A percentile compares a stretch with the other conserved stretches of the same genome.
phyloP scores from a whole-genome alignment of 2,329 filamentous ascomycete genomes.

The Fusarium sp. region DNA sequence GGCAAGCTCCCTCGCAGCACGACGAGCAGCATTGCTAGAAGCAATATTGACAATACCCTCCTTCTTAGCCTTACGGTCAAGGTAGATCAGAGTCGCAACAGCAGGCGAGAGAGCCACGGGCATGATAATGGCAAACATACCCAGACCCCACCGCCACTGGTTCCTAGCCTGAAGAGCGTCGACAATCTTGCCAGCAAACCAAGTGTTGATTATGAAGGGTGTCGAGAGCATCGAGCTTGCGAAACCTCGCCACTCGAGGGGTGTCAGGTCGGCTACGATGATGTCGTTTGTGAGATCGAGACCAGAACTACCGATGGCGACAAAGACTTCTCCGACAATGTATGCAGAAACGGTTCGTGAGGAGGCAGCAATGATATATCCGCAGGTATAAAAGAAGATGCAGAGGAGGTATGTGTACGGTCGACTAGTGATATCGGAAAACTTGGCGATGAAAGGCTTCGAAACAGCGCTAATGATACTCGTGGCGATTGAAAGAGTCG shows the following conservation, averaged over 20 bases:
- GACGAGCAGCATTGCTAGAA: slow-evolving; percentile 51
- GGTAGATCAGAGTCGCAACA: slow-evolving; percentile 62
- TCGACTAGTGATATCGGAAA: slow-evolving; percentile 71
- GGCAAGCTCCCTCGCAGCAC: slow-evolving; percentile 32
- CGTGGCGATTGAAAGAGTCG: slow-evolving; percentile 46
- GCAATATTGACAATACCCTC: slow-evolving; percentile 57
- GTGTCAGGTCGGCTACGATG: slow-evolving; percentile 72
- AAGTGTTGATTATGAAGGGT: slow-evolving; percentile 52
- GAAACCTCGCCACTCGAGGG: slow-evolving; percentile 54
- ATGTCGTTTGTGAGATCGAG: slow-evolving; percentile 72
- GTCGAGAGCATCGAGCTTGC: slow-evolving; percentile 44
- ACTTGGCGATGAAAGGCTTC: slow-evolving; percentile 71
- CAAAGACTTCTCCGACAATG: slow-evolving; percentile 67
- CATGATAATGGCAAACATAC: slow-evolving; percentile 70
- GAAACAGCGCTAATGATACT: slow-evolving; percentile 62
- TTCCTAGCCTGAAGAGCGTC: slow-evolving; percentile 49
- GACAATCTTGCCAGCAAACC: slow-evolving; percentile 55
- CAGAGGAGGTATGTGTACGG: slow-evolving; percentile 70
- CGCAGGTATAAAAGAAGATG: slow-evolving; percentile 64
- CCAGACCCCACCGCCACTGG: slow-evolving; percentile 61
- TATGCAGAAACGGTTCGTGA: slow-evolving; percentile 64
- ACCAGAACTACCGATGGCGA: slow-evolving; percentile 68
- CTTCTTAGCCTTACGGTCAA: slow-evolving; percentile 68
- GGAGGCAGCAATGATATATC: slow-evolving; percentile 69
- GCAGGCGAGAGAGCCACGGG: slow-evolving; percentile 67